Percentiles rank a stretch among this genome's conserved stretches.
Evolutionary conservation across 495 filamentous ascomycete species (phyloP).

Genomic region (Bacidia rubella): DNA sequence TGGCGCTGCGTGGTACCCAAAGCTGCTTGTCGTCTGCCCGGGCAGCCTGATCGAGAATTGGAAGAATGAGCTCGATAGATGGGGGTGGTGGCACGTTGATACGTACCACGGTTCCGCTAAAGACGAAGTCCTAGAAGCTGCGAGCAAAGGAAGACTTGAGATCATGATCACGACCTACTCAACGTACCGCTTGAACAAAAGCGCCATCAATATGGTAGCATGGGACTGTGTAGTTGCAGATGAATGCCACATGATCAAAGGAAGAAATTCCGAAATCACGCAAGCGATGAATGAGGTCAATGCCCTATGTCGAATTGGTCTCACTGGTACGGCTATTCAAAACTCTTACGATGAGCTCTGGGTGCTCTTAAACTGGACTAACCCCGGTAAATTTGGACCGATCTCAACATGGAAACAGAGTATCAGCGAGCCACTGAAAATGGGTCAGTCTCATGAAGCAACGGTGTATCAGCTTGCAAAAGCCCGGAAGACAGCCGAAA

Average conservation of each 20-base stretch:
- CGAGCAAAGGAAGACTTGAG: slow-evolving; percentile 62
- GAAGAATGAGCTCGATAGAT: slow-evolving; percentile 68
- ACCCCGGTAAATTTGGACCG: slow-evolving; percentile 76
- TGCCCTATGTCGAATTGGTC: slow-evolving; percentile 78
- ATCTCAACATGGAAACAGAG: slow-evolving; percentile 60
- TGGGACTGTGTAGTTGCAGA: slow-evolving; percentile 98
- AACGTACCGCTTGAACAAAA: slow-evolving; percentile 67
- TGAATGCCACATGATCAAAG: slow-evolving; percentile 90
- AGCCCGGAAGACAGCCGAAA: slow-evolving; percentile 70
- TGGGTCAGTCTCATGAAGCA: slow-evolving; percentile 90
- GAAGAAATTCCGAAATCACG: slow-evolving; percentile 60
- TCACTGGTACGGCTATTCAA: slow-evolving; percentile 94
- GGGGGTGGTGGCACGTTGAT: slow-evolving; percentile 94
- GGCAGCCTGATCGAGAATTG: slow-evolving; percentile 83
- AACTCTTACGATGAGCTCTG: slow-evolving; percentile 97
- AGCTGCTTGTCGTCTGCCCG: slow-evolving; percentile 75
- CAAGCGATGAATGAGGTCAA: slow-evolving; percentile 86
- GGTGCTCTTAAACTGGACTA: slow-evolving; percentile 94
- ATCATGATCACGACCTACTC: slow-evolving; percentile 88
- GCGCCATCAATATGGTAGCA: slow-evolving; percentile 65
- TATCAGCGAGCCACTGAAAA: slow-evolving; percentile 65
- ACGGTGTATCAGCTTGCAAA: slow-evolving; percentile 68
- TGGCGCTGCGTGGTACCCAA: slow-evolving; percentile 63
- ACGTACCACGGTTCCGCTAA: slow-evolving; percentile 66
- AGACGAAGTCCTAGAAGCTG: slow-evolving; percentile 58